phyloP scores from a whole-genome alignment of 805 yeast species.

The Ogataea paraovalis region DNA sequence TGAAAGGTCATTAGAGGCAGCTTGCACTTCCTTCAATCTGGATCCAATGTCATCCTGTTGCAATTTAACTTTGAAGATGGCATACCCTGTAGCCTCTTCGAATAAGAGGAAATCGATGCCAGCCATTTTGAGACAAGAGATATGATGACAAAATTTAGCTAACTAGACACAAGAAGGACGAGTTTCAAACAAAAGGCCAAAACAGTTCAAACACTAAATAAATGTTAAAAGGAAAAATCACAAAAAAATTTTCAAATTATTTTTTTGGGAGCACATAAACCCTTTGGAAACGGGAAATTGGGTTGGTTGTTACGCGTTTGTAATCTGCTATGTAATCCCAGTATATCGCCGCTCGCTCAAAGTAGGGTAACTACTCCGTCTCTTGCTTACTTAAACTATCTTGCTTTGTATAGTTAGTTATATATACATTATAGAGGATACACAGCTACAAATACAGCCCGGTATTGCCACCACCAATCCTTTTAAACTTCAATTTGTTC shows the following conservation, averaged over 20 bases:
- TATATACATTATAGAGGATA: too few relatives aligned
- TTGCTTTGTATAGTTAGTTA: too few relatives aligned
- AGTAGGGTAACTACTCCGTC: not conserved
- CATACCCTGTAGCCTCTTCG: constrained; percentile 99
- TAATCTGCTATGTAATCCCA: too few relatives aligned
- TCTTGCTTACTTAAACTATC: too few relatives aligned
- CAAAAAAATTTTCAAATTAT: not conserved
- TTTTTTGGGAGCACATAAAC: not conserved
- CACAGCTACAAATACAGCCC: constrained; percentile 18
- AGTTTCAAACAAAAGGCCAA: too few relatives aligned
- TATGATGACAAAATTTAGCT: too few relatives aligned
- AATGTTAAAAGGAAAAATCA: not conserved
- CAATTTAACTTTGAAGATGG: constrained; percentile 86
- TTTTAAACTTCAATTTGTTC: constrained; percentile 10
- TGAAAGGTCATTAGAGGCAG: constrained; percentile 78
- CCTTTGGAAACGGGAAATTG: not conserved
- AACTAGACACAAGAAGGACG: too few relatives aligned
- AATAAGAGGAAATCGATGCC: constrained; percentile 86
- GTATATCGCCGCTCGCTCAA: too few relatives aligned
- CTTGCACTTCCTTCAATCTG: constrained; percentile 90
- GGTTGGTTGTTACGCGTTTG: too few relatives aligned
- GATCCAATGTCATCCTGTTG: constrained; percentile 95
- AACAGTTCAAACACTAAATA: not conserved
- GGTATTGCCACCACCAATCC: constrained; percentile 12
- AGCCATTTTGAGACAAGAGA: constrained; percentile 54